phyloP scores from a whole-genome alignment of 2,329 filamentous ascomycete species.

The Triangularia setosa region DNA sequence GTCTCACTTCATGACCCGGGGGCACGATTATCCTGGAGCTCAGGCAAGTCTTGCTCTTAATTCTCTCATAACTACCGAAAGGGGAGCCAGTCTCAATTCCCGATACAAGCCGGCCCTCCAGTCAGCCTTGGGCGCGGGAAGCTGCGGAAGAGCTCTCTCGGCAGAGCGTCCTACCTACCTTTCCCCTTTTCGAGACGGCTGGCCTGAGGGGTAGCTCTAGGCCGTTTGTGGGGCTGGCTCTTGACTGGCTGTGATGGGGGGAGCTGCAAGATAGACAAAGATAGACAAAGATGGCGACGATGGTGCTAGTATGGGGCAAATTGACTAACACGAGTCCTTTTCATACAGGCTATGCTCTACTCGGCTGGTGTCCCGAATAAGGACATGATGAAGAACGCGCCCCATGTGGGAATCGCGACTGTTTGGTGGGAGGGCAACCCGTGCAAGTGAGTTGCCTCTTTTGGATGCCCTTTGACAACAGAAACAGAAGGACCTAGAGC shows the following conservation, averaged over 20 bases:
- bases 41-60: slow-evolving; percentile 53
- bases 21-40: slow-evolving; percentile 86
- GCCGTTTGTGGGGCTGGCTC: neutral
- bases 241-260: neutral
- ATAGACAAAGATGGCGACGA: neutral
- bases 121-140: neutral
- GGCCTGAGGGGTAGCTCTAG: neutral
- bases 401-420: slow-evolving; percentile 85
- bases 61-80: neutral
- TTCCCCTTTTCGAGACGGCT: neutral
- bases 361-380: slow-evolving; percentile 81
- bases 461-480: neutral
- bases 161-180: neutral
- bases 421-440: slow-evolving; percentile 99
- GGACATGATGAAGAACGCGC: slow-evolving; percentile 82
- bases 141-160: neutral
- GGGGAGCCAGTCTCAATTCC: neutral
- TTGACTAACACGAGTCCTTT: slow-evolving; percentile 14
- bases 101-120: slow-evolving; percentile 5
- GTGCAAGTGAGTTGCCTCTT: slow-evolving; percentile 66
- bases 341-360: slow-evolving; percentile 82
- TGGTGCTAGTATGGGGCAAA: neutral
- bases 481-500: neutral
- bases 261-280: neutral
- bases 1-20: slow-evolving; percentile 76